A percentile compares a stretch with the other conserved stretches of the same genome.
Conservation (phyloP, 176 grass and related monocot species). For the Lolium multiflorum region DNA sequence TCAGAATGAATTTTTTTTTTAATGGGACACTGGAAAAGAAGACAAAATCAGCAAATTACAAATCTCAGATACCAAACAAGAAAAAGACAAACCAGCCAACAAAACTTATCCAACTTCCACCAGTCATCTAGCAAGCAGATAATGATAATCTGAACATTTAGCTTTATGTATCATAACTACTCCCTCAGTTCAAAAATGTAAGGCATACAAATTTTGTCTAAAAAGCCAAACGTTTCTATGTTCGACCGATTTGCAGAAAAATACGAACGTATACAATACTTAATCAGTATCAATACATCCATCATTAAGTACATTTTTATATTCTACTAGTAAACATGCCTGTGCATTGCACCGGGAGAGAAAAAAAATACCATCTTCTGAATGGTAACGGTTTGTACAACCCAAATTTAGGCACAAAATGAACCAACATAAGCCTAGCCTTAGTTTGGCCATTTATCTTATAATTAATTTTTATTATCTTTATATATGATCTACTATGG, state of each 20-base stretch:
- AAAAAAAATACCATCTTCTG: no score
- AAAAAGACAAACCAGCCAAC: not conserved
- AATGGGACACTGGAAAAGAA: not conserved
- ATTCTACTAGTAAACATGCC: not conserved
- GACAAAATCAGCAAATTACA: not conserved
- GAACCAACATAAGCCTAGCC: no score
- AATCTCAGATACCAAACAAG: not conserved
- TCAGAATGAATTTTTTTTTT: not conserved
- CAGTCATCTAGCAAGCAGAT: not conserved
- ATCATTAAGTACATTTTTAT: not conserved
- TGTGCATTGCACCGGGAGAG: no score
- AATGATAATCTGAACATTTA: not conserved
- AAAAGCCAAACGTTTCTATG: not conserved
- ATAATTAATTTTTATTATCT: no score
- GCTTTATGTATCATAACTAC: not conserved
- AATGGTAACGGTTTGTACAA: no score
- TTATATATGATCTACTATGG: no score
- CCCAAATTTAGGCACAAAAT: no score
- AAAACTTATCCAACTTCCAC: not conserved
- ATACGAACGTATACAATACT: not conserved
- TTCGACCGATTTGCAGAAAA: not conserved
- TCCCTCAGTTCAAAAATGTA: not conserved
- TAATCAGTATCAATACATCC: not conserved
- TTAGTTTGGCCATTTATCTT: no score
- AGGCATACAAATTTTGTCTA: not conserved